Percentiles rank a stretch among this genome's conserved stretches.
Evolutionary conservation across 2,329 filamentous ascomycete genomes (phyloP).

Genomic region (Penicillium sp.): DNA sequence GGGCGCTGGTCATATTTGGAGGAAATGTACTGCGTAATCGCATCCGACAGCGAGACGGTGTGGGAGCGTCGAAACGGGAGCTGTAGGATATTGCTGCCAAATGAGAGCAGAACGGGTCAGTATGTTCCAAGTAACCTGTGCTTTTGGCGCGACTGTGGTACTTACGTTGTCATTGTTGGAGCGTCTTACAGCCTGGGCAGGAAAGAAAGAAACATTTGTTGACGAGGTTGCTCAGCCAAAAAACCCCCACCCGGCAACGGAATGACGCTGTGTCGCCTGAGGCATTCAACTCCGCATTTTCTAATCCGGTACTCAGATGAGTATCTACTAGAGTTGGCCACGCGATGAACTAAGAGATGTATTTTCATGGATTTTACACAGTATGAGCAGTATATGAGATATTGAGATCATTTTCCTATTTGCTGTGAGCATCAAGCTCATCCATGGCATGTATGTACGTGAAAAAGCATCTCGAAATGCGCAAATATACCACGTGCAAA

Average conservation of each 20-base stretch:
- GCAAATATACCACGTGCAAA: neutral
- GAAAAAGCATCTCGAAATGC: slow-evolving; percentile 6
- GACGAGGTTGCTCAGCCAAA: slow-evolving; percentile 19
- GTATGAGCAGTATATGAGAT: neutral
- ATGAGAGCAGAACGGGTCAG: neutral
- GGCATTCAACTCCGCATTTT: slow-evolving; percentile 15
- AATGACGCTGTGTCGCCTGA: slow-evolving; percentile 33
- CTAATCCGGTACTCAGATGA: neutral
- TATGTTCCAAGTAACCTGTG: neutral
- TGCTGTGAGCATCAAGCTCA: slow-evolving; percentile 22
- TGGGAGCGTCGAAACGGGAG: slow-evolving; percentile 87
- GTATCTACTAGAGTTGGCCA: too few species aligned
- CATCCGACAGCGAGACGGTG: slow-evolving; percentile 72
- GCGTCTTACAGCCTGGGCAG: slow-evolving; percentile 10
- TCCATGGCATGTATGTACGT: slow-evolving; percentile 20
- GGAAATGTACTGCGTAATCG: slow-evolving; percentile 93
- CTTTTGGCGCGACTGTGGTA: neutral
- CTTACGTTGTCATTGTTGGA: slow-evolving; percentile 39
- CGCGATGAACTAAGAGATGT: too few species aligned
- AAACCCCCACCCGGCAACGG: slow-evolving; percentile 31
- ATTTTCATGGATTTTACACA: too few species aligned
- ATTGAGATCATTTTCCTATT: slow-evolving; percentile 20
- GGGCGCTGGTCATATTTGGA: slow-evolving; percentile 98
- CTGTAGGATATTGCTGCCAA: slow-evolving; percentile 57
- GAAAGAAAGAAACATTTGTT: slow-evolving; percentile 29